Evolutionary conservation across 208 protist species (phyloP).

Genomic region (Tritrichomonas musculus): DNA sequence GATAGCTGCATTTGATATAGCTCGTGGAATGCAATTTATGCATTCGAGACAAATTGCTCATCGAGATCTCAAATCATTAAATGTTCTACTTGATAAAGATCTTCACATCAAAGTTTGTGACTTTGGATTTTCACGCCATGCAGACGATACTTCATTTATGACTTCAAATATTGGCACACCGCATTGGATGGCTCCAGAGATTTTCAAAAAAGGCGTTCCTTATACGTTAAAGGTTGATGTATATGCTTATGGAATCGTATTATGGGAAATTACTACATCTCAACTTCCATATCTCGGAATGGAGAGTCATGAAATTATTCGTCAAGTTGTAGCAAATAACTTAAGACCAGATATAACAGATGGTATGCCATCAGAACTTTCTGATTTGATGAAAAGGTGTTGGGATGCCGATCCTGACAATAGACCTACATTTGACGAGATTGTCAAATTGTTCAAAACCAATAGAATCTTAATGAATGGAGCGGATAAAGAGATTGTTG

Average conservation of each 20-base stretch:
- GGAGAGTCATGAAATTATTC: background rate
- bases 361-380: background rate
- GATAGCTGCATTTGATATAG: conserved; percentile 21
- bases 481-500: background rate
- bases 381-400: background rate
- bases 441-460: background rate
- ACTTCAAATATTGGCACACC: background rate
- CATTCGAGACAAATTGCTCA: conserved; percentile 3
- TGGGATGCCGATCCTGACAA: conserved; percentile 11
- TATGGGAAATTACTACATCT: background rate
- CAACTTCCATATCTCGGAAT: background rate
- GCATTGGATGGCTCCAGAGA: conserved; percentile 26
- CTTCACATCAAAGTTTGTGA: background rate
- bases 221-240: conserved; percentile 29
- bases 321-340: background rate
- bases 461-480: background rate
- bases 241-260: background rate
- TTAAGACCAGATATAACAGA: background rate
- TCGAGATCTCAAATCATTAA: background rate
- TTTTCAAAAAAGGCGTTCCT: background rate
- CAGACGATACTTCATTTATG: background rate
- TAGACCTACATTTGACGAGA: background rate
- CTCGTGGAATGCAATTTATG: background rate
- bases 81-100: background rate
- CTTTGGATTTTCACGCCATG: background rate